These are phyloP conservation scores for Hypoxylon intermedium DNA, from an alignment of 495 filamentous ascomycete species.

Conservation along the genomic window DNA sequence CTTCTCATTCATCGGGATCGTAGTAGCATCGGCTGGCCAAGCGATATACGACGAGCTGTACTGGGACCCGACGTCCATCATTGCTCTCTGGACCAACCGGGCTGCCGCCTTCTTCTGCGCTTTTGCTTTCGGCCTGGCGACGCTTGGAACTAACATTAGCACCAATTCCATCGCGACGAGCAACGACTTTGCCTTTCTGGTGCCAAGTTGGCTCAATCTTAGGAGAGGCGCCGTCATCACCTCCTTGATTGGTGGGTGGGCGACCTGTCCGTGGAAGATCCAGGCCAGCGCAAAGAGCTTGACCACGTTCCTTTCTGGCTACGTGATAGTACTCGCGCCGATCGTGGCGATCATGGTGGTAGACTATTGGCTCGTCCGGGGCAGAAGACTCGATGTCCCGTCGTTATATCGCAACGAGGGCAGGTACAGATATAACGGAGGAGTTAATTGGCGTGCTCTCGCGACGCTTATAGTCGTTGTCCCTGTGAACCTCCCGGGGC, in stretches of 20 bases:
- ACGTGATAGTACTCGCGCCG: constrained; percentile 50
- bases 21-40: neutral
- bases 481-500: neutral
- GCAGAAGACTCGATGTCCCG: constrained; percentile 40
- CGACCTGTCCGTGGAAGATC: constrained; percentile 54
- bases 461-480: constrained; percentile 21
- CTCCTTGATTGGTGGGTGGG: neutral
- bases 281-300: constrained; percentile 49
- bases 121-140: neutral
- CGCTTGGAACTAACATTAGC: neutral
- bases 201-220: constrained; percentile 4
- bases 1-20: constrained; percentile 1
- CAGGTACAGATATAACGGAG: constrained; percentile 41
- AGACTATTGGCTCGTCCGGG: constrained; percentile 51
- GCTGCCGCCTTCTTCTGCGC: constrained; percentile 7
- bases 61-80: constrained; percentile 1
- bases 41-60: neutral
- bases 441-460: constrained; percentile 43
- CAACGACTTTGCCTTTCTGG: constrained; percentile 1
- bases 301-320: constrained; percentile 49
- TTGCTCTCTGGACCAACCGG: constrained; percentile 1
- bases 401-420: constrained; percentile 46
- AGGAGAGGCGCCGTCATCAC: neutral
- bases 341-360: constrained; percentile 49
- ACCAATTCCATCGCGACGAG: constrained; percentile 1